phyloP scores from a whole-genome alignment of 177 flowering plant genomes.

The Telopea speciosissima region DNA sequence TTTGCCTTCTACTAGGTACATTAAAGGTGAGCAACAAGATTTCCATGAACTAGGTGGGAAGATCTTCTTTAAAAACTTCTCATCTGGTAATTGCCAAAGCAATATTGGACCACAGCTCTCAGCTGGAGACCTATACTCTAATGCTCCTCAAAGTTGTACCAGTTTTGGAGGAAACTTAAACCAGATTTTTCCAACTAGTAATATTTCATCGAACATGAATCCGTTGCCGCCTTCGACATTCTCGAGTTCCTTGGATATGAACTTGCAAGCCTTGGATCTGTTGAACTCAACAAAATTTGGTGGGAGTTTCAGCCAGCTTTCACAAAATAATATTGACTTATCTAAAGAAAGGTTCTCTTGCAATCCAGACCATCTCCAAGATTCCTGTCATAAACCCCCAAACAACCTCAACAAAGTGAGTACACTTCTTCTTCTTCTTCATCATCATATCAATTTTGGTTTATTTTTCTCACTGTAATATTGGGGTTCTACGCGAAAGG shows the following conservation, averaged over 20 bases:
- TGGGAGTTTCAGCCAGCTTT: slow-evolving; percentile 24
- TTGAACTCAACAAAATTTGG: slow-evolving; percentile 35
- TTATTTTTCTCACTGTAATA: no score
- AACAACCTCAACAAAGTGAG: slow-evolving; percentile 40
- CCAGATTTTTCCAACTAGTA: slow-evolving; percentile 58
- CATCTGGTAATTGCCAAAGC: no score
- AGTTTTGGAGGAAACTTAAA: slow-evolving; percentile 36
- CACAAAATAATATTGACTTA: slow-evolving; percentile 23
- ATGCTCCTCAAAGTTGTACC: slow-evolving; percentile 22
- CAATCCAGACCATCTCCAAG: slow-evolving; percentile 38
- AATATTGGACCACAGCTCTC: slow-evolving; percentile 22
- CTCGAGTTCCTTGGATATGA: no score
- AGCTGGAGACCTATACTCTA: slow-evolving; percentile 20
- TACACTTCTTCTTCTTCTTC: slow-evolving; percentile 3
- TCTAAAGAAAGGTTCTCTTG: slow-evolving; percentile 26
- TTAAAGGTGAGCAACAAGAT: slow-evolving; percentile 21
- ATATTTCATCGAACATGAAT: slow-evolving; percentile 41
- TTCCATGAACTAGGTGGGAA: slow-evolving; percentile 35
- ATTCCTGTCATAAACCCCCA: slow-evolving; percentile 27
- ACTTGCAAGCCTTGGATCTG: slow-evolving; percentile 58
- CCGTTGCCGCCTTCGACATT: slow-evolving; percentile 7
- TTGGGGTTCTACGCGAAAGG: no score
- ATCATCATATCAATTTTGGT: no score
- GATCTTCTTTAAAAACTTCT: slow-evolving; percentile 28
- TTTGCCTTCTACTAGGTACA: slow-evolving; percentile 21